Evolutionary conservation across 768 basidiomycete genomes (phyloP), one percentile per base, ranked within the genome.

Genomic region (Pisolithus albus): DNA sequence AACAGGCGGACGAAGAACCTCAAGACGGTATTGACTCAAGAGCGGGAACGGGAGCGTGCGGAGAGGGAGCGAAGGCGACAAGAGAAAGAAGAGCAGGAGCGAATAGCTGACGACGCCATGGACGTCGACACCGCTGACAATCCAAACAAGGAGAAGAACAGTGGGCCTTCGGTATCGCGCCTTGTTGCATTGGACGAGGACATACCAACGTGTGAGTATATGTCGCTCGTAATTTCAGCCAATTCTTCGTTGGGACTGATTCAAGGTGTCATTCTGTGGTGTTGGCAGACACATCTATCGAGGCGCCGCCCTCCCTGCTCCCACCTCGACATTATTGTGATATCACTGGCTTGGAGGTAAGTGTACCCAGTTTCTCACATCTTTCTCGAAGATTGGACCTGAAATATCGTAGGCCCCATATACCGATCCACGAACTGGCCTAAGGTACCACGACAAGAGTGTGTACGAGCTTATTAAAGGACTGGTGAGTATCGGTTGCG

Each of bases 401-500:
- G 3, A 32, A 39, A 21, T 50, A 3, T 24, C 16, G 13, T 30
- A 88, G 88, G 88, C 86, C 0, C 87, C 85, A 1, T 92, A 92
- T 57, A 91, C 86, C 0, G 87, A 92, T 57, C 89, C 90, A 6
- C 78, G 81, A 2, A 90, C 88, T 0, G 82, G 83, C 1, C 72
- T 92, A 9, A 77, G 90, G 4, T 92, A 86, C 62, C 86, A 92
- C 55, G 85, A 92, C 72, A 89, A 87, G 72, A 87, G 82, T 54
- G 80, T 92, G n/a, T 92, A 90, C 61, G 87, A 89, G 44, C 71
- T 89, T 26, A 80, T 92, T 56, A 88, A 87, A 63, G 76, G 78
- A 46, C 68, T 92, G 61, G 89, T 88, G 46, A 53, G 75, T 58
- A 13, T 15, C 11, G 19, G n/a, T 24, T 23, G 6, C 32, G 9